Evolutionary conservation across 352 stramenopile genomes (phyloP).

Genomic region (Pythium dissotocum): DNA sequence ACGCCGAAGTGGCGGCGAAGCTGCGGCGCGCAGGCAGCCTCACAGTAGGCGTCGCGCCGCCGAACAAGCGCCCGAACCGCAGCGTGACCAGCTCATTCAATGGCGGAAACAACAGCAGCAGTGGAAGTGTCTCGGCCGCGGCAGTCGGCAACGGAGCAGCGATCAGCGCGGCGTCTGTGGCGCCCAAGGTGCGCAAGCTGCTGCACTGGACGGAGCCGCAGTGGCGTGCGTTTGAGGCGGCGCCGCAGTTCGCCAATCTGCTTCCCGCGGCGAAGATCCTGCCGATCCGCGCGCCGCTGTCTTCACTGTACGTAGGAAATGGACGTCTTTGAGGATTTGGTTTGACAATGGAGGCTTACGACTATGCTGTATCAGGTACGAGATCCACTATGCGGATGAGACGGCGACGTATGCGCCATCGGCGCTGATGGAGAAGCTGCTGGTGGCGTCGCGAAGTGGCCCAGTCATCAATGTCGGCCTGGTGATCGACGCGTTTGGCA

Average conservation of each 20-base stretch:
- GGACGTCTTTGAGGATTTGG: not conserved
- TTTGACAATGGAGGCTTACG: not conserved
- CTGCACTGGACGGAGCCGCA: slow-evolving; percentile 63
- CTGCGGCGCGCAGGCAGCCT: slow-evolving; percentile 28
- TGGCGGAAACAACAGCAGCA: slow-evolving; percentile 5
- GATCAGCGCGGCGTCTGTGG: not conserved
- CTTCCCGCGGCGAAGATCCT: slow-evolving; percentile 61
- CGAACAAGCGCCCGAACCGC: slow-evolving; percentile 28
- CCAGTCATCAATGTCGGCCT: slow-evolving; percentile 69
- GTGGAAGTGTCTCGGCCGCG: not conserved
- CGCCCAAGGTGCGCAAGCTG: slow-evolving; percentile 50
- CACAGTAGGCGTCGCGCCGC: slow-evolving; percentile 6
- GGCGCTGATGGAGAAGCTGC: slow-evolving; percentile 81
- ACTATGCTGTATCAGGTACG: slow-evolving; percentile 48
- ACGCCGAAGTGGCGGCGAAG: slow-evolving; percentile 31
- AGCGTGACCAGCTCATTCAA: not conserved
- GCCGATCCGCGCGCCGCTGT: slow-evolving; percentile 79
- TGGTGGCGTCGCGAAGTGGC: slow-evolving; percentile 56
- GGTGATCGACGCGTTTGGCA: slow-evolving; percentile 77
- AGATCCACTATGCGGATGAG: slow-evolving; percentile 74
- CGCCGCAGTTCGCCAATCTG: slow-evolving; percentile 49
- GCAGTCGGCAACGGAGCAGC: not conserved
- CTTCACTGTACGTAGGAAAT: slow-evolving; percentile 59
- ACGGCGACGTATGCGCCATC: slow-evolving; percentile 61
- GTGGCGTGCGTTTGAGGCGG: slow-evolving; percentile 67